phyloP scores from a whole-genome alignment of 1,284 basidiomycete species.

The Phellinidium pouzarii region DNA sequence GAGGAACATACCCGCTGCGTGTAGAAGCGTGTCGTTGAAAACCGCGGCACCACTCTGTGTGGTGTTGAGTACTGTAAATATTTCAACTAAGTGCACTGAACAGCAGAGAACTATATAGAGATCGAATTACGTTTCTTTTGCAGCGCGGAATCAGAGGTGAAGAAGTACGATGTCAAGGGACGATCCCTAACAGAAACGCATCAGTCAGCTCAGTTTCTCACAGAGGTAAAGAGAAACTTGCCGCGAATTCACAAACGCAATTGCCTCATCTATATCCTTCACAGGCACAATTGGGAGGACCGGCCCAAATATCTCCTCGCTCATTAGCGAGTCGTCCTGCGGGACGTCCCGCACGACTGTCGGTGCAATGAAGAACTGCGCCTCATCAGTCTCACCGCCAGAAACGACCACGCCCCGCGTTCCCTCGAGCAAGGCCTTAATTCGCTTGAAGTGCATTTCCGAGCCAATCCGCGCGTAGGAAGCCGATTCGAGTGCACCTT shows the following conservation, averaged over 20 bases:
- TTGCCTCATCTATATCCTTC: conserved; percentile 63
- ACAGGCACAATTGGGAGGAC: conserved; percentile 75
- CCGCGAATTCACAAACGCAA: conserved; percentile 61
- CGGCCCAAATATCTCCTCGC: conserved; percentile 79
- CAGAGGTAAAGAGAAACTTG: conserved; percentile 25
- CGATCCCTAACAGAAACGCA: conserved; percentile 45
- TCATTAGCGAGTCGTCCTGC: conserved; percentile 64
- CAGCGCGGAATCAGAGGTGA: conserved; percentile 51
- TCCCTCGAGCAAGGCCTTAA: conserved; percentile 55
- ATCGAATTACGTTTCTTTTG: conserved; percentile 49
- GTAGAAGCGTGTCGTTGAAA: conserved; percentile 63
- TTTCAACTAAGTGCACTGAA: conserved; percentile 2
- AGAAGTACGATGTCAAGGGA: conserved; percentile 74
- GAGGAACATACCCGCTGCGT: conserved; percentile 39
- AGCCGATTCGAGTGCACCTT: conserved; percentile 38
- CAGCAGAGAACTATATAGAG: not conserved
- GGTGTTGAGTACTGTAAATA: conserved; percentile 47
- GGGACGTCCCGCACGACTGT: conserved; percentile 62
- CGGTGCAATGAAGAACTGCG: conserved; percentile 55
- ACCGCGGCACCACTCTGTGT: conserved; percentile 61
- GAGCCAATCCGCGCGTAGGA: conserved; percentile 47
- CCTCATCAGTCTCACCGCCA: conserved; percentile 62
- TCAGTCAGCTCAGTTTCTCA: not conserved
- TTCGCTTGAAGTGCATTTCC: conserved; percentile 49
- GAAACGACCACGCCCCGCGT: conserved; percentile 68